A percentile compares a stretch with the other conserved stretches of the same genome.
phyloP scores from a whole-genome alignment of 2,329 filamentous ascomycete genomes.

The Fusarium sp. region DNA sequence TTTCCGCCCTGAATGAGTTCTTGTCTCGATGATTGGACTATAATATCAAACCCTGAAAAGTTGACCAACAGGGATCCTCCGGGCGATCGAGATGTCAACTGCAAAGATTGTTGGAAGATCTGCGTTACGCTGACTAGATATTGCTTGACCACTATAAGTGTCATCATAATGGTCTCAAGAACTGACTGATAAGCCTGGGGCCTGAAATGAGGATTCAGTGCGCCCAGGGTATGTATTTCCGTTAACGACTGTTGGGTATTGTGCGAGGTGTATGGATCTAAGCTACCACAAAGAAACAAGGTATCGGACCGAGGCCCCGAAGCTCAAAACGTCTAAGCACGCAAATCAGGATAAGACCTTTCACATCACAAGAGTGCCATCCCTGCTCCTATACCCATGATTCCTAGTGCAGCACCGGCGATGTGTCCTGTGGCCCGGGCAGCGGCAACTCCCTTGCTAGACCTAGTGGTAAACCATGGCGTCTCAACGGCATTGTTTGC shows the following conservation, averaged over 20 bases:
- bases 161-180: no score
- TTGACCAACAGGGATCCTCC: no score
- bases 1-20: neutral
- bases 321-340: constrained; percentile 3
- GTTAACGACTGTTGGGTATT: constrained; percentile 27
- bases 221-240: neutral
- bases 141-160: neutral
- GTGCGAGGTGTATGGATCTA: constrained; percentile 9
- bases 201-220: neutral
- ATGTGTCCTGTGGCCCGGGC: constrained; percentile 48
- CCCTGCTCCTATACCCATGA: constrained; percentile 51
- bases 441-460: constrained; percentile 43
- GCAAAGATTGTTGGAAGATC: no score
- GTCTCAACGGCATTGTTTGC: constrained; percentile 40
- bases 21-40: no score
- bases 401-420: constrained; percentile 50
- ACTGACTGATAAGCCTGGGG: neutral
- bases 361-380: constrained; percentile 46
- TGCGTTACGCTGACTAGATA: neutral
- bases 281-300: neutral
- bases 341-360: neutral
- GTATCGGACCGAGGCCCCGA: constrained; percentile 18
- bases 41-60: no score
- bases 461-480: constrained; percentile 42
- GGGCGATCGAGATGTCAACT: no score